Base-by-base conservation (phyloP, 2,329 filamentous ascomycete species). In the Septoria linicola region DNA sequence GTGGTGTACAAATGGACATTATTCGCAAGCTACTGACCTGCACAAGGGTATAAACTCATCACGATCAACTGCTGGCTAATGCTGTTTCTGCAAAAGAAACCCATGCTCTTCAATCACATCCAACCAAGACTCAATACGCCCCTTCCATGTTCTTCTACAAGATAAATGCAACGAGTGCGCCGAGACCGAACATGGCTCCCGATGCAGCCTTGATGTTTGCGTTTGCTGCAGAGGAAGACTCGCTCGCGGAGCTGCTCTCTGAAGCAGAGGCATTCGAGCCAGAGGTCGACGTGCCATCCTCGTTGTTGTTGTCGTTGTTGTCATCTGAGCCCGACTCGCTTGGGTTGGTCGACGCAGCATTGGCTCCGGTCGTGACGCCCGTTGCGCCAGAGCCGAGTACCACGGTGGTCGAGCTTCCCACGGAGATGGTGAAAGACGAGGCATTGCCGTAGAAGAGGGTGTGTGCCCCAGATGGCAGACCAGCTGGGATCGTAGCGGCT, bases 401-500 rank as follows among this genome's bases (percentile, higher is more conserved):
- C 7, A 60, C 53, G 41, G 62, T 69, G 23, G 64, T 66, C 13
- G 64, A 61, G 43, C 54, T 53, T 45, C 65, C 65, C 30, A 68
- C 66, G 44, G 59, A 63, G 47, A 68, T 63, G 49, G 62, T 50
- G 59, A 70, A 68, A 23, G 67, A 66, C 53, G 63, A 55, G 47
- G 57, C 62, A 54, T 63, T 63, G 34, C 59, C 58, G 27, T 60
- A 54, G 16, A 53, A 47, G 19, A 69, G 51, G 20, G 63, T 64
- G 56, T 62, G 66, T 20, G 62, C 47, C 42, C 69, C 69, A n/a
- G 57, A 53, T 10, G 65, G 58, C n/a, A 72, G 63, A 41, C 70
- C 70, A 23, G 72, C 70, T n/a, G 73, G 73, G 54, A 75, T 70
- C 8, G 53, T 52, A 7, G 49, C 55, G 16, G 55, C 25, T 10